A percentile compares a stretch with the other conserved stretches of the same genome.
These are phyloP conservation scores for Rutstroemia sp. DNA, from an alignment of 2,329 filamentous ascomycete genomes.

Conservation along the genomic window DNA sequence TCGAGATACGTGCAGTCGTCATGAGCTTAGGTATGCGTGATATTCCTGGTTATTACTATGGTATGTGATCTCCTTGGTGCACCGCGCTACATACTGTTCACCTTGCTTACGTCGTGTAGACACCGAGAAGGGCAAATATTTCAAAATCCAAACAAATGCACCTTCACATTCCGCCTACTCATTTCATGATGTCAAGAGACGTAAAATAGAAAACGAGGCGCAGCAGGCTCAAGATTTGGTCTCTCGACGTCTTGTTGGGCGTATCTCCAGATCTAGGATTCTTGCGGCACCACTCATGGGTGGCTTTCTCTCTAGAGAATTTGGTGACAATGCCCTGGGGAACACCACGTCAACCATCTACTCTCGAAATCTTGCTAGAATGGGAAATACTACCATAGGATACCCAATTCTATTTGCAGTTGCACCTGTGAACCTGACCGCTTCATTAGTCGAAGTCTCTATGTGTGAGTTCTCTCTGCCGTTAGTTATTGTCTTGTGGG, in stretches of 20 bases:
- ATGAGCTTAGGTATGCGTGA: constrained; percentile 13
- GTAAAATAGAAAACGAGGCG: constrained; percentile 38
- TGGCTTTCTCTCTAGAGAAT: constrained; percentile 17
- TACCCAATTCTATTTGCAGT: neutral
- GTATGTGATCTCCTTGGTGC: constrained; percentile 26
- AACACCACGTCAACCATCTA: neutral
- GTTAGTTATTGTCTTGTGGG: neutral
- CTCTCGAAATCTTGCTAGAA: neutral
- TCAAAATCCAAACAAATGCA: constrained; percentile 52
- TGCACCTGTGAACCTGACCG: neutral
- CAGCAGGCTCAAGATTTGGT: neutral
- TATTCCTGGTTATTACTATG: constrained; percentile 50
- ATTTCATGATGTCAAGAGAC: constrained; percentile 49
- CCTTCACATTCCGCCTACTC: constrained; percentile 47
- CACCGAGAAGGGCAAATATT: constrained; percentile 55
- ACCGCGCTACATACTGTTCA: too few relatives aligned
- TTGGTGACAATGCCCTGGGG: constrained; percentile 11
- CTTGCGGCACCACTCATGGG: constrained; percentile 17
- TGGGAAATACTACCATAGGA: neutral
- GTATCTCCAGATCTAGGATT: constrained; percentile 17
- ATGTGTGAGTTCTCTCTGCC: neutral
- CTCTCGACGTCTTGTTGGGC: constrained; percentile 13
- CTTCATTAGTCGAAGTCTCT: neutral
- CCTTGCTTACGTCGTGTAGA: constrained; percentile 32
- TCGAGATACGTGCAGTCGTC: neutral